Evolutionary conservation across 1,284 basidiomycete species (phyloP).

Genomic region (Melampsora abietis-canadensis): DNA sequence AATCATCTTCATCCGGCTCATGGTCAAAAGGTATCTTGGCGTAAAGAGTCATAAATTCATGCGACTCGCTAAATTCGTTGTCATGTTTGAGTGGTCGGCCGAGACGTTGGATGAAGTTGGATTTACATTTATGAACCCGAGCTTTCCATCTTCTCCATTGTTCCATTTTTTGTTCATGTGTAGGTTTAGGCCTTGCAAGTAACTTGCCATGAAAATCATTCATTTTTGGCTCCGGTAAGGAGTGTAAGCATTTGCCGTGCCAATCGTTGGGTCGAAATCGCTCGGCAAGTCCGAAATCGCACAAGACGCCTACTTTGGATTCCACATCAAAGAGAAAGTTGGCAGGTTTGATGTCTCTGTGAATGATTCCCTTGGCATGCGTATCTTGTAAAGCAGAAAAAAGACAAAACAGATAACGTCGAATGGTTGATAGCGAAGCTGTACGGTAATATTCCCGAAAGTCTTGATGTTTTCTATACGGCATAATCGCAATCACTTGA

Average conservation of each 20-base stretch:
- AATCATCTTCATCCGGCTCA: constrained; percentile 11
- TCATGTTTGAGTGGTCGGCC: constrained; percentile 6
- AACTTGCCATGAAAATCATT: constrained; percentile 52
- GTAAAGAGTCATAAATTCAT: not conserved
- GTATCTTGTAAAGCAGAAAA: constrained; percentile 85
- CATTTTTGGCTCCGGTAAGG: constrained; percentile 51
- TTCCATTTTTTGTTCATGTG: constrained; percentile 64
- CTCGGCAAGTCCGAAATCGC: constrained; percentile 92
- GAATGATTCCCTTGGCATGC: constrained; percentile 82
- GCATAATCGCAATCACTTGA: constrained; percentile 92
- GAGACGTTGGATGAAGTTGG: constrained; percentile 54
- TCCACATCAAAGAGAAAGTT: constrained; percentile 93
- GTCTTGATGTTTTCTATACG: constrained; percentile 86
- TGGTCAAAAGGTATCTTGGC: constrained; percentile 5
- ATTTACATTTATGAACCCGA: constrained; percentile 70
- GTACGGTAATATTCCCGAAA: constrained; percentile 79
- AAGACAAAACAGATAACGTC: constrained; percentile 84
- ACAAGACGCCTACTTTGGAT: constrained; percentile 78
- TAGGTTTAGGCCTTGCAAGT: constrained; percentile 63
- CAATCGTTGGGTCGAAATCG: constrained; percentile 48
- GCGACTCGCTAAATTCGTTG: constrained; percentile 16
- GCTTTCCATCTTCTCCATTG: constrained; percentile 59
- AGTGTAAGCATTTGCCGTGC: constrained; percentile 49
- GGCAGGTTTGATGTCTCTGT: constrained; percentile 96
- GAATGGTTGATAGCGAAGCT: constrained; percentile 66